Base-by-base conservation (phyloP, 441 rosid species). In the Erodium trifolium region DNA sequence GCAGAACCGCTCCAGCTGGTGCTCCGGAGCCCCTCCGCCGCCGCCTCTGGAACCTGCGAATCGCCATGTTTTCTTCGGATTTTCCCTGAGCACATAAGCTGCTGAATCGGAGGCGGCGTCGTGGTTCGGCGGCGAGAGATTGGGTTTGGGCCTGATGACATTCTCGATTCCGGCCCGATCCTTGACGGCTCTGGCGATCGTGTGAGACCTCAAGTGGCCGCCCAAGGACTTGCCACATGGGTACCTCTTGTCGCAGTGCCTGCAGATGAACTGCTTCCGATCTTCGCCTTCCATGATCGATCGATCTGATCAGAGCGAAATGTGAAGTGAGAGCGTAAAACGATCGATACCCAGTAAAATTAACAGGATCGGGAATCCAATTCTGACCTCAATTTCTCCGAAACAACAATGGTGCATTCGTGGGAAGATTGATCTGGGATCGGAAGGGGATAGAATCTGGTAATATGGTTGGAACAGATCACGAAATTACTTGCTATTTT, bases 151-250 rank as follows among this genome's bases (percentile, higher is more conserved):
- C 9, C 9, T 39, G 45, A 39, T 9, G 45, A 5, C 45, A 39
- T 37, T 37, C 41, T 41, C 47, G 9, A 9, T 6, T 41, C 47
- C 47, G 47, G 47, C 5, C 12, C 47, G 47, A 9, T 16, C 60
- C 18, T 18, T 16, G 19, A 4, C 62, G 62, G 19, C 9, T 71
- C 78, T 77, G 59, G 37, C 37, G 37, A 34, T 34, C 37, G 37
- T 34, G 37, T 93, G 98, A 75, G 87, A 87, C 78, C 93, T 87
- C 66, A 91, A 84, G 75, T 93, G 98, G 70, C 97, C 96, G 14
- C 98, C 97, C 12, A 91, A 80, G 67, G 96, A 85, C 82, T 88
- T 93, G 37, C 96, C 98, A 77, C 90, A 86, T 12, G 91, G 89
- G 66, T 77, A 91, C 71, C 78, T 79, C 81, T 89, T 91, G 80